These are phyloP conservation scores for Gloeopeniophorella convolvens DNA, from an alignment of 768 basidiomycete species.

Conservation along the genomic window DNA sequence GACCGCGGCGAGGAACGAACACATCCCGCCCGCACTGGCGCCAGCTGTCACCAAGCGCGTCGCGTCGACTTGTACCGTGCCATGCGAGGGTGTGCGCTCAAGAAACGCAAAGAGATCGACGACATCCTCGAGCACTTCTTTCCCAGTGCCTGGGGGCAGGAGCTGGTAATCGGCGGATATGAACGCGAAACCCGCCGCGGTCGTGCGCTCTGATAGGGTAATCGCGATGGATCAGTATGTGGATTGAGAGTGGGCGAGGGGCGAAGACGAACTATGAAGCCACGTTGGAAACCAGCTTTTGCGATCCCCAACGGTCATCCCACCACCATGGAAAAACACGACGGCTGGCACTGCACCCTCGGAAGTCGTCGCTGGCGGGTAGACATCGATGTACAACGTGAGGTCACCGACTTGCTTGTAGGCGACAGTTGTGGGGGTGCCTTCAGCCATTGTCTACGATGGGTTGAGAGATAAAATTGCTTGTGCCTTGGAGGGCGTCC, in stretches of 20 bases:
- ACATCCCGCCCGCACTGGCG: constrained; percentile 55
- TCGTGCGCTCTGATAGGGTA: constrained; percentile 42
- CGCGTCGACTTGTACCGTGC: constrained; percentile 32
- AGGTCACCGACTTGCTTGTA: constrained; percentile 31
- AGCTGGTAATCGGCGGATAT: constrained; percentile 61
- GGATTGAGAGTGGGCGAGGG: background rate
- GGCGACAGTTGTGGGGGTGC: constrained; percentile 23
- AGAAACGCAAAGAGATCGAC: constrained; percentile 50
- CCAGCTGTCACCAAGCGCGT: constrained; percentile 47
- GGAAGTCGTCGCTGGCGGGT: constrained; percentile 31
- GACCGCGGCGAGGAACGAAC: constrained; percentile 53
- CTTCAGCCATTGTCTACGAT: background rate
- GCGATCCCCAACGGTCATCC: constrained; percentile 52
- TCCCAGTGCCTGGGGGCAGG: constrained; percentile 44
- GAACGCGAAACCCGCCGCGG: constrained; percentile 45
- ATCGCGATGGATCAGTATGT: background rate
- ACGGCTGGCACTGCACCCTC: constrained; percentile 24
- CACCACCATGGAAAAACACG: constrained; percentile 47
- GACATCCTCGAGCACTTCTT: constrained; percentile 53
- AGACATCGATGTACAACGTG: constrained; percentile 31
- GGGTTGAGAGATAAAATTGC: too few relatives aligned
- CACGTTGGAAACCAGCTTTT: constrained; percentile 61
- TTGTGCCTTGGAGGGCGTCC: too few relatives aligned
- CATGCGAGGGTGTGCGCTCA: constrained; percentile 7
- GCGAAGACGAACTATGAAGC: constrained; percentile 41